phyloP scores from a whole-genome alignment of 768 basidiomycete genomes.

The Pleurotus pulmonarius region DNA sequence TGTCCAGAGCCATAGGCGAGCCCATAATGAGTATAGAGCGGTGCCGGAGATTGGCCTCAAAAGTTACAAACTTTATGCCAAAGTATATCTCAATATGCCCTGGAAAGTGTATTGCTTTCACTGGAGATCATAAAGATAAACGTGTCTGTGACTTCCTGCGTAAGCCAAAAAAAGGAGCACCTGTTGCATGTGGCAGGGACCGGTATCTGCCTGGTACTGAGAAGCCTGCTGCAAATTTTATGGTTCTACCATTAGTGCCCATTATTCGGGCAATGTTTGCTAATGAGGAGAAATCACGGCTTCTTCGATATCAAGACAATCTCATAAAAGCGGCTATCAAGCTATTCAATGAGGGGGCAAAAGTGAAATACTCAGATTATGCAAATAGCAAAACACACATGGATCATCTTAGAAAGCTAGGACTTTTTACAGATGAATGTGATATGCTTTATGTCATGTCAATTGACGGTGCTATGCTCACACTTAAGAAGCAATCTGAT shows the following conservation, averaged over 20 bases:
- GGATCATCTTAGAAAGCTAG: slow-evolving; percentile 14
- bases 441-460: slow-evolving; percentile 21
- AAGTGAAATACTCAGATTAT: slow-evolving; percentile 21
- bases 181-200: slow-evolving; percentile 8
- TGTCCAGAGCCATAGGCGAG: slow-evolving; percentile 10
- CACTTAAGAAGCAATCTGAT: slow-evolving; percentile 28
- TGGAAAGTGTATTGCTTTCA: slow-evolving; percentile 21
- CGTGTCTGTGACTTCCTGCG: slow-evolving; percentile 12
- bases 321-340: slow-evolving; percentile 16
- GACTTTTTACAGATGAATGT: slow-evolving; percentile 18
- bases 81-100: slow-evolving; percentile 19
- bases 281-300: slow-evolving; percentile 19
- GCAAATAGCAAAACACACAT: slow-evolving; percentile 17
- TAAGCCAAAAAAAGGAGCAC: slow-evolving; percentile 13
- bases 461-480: slow-evolving; percentile 26
- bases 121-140: slow-evolving; percentile 14
- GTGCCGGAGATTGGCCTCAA: slow-evolving; percentile 12
- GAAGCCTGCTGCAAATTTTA: slow-evolving; percentile 19
- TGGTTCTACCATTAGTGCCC: slow-evolving; percentile 17
- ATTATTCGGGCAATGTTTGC: slow-evolving; percentile 23
- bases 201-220: neutral
- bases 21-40: slow-evolving; percentile 15
- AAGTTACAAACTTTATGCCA: slow-evolving; percentile 15
- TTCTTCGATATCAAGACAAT: slow-evolving; percentile 20
- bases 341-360: slow-evolving; percentile 12